These are phyloP conservation scores for Beauveria caledonica DNA, from an alignment of 2,329 filamentous ascomycete genomes.

Conservation along the genomic window DNA sequence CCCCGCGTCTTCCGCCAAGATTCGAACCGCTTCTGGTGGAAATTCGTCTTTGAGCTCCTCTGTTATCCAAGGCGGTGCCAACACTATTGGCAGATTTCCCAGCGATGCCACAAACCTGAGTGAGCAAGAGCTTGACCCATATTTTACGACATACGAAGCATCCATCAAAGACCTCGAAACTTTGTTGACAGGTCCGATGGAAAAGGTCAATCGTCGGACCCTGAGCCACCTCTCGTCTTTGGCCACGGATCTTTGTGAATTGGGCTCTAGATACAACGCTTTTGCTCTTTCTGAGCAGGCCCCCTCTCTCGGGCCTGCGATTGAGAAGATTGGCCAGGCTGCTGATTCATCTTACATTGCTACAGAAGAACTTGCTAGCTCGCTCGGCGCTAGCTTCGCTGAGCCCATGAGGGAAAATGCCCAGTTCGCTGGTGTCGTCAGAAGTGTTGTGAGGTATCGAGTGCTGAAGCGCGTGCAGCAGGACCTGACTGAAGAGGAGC, in stretches of 20 bases:
- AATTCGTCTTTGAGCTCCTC: conserved; percentile 27
- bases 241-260: conserved; percentile 80
- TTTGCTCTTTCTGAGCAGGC: conserved; percentile 93
- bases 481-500: conserved; percentile 91
- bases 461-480: conserved; percentile 93
- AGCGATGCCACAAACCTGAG: conserved; percentile 66
- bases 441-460: conserved; percentile 78
- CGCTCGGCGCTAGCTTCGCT: conserved; percentile 86
- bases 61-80: conserved; percentile 36
- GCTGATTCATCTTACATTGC: conserved; percentile 94
- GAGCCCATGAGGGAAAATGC: conserved; percentile 97
- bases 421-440: conserved; percentile 91
- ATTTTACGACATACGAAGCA: conserved; percentile 88
- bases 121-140: conserved; percentile 89
- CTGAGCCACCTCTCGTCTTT: conserved; percentile 77
- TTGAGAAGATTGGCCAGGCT: conserved; percentile 89
- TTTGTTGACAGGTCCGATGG: conserved; percentile 84
- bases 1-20: conserved; percentile 75
- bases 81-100: conserved; percentile 73
- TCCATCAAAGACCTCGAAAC: conserved; percentile 88
- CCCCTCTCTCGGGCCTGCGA: conserved; percentile 78
- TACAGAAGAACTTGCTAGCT: conserved; percentile 81
- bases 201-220: conserved; percentile 89
- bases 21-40: conserved; percentile 50
- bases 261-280: conserved; percentile 93